These are phyloP conservation scores for Beverwykella pulmonaria DNA, from an alignment of 495 filamentous ascomycete species.

Conservation along the genomic window DNA sequence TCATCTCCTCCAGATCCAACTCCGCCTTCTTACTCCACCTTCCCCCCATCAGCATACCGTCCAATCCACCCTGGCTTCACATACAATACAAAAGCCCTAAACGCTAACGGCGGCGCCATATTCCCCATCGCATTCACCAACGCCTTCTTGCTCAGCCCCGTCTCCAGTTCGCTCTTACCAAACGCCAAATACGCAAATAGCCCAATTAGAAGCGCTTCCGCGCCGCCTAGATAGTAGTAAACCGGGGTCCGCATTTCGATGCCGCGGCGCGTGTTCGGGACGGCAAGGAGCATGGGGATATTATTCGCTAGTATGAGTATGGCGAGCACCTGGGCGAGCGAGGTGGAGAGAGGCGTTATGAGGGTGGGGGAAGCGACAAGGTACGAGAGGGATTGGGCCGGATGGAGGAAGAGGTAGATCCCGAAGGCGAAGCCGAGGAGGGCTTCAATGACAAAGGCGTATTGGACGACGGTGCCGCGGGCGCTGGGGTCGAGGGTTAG, in stretches of 20 bases:
- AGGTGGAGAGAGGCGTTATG: slow-evolving; percentile 25
- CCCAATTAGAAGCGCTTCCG: slow-evolving; percentile 25
- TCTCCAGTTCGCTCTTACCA: not conserved
- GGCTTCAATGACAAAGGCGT: slow-evolving; percentile 24
- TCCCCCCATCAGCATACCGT: slow-evolving; percentile 12
- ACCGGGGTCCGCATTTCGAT: slow-evolving; percentile 23
- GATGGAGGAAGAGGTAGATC: slow-evolving; percentile 22
- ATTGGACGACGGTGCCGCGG: slow-evolving; percentile 16
- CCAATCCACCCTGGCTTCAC: slow-evolving; percentile 24
- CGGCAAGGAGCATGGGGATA: slow-evolving; percentile 28
- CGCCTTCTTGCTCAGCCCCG: slow-evolving; percentile 20
- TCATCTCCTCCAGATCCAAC: too few species aligned
- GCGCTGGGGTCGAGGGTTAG: slow-evolving; percentile 15
- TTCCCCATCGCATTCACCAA: slow-evolving; percentile 6
- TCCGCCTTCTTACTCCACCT: not conserved
- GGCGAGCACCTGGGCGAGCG: slow-evolving; percentile 24
- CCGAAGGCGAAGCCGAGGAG: slow-evolving; percentile 17
- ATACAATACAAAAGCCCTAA: slow-evolving; percentile 10
- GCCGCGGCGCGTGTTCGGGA: slow-evolving; percentile 32
- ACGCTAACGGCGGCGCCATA: slow-evolving; percentile 13
- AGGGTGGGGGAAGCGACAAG: slow-evolving; percentile 23
- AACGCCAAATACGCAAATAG: slow-evolving; percentile 12
- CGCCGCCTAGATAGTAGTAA: slow-evolving; percentile 24
- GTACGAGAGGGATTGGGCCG: slow-evolving; percentile 13
- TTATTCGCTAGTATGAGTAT: slow-evolving; percentile 18